These are phyloP conservation scores for Emmonsiellopsis sp. DNA, from an alignment of 2,329 filamentous ascomycete species.

Conservation along the genomic window DNA sequence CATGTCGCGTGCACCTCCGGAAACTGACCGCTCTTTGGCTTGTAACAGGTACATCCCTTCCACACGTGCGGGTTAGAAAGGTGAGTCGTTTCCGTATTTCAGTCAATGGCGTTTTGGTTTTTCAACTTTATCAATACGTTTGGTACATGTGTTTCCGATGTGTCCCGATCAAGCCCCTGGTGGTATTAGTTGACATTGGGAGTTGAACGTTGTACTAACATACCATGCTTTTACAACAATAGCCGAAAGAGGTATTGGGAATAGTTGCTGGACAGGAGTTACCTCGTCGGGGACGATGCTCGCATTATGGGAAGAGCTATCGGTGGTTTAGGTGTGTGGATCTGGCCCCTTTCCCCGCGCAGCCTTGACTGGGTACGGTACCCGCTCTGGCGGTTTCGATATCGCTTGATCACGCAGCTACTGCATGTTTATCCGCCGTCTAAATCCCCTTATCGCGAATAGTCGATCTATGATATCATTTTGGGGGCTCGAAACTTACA, in stretches of 20 bases:
- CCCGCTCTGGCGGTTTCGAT: no score
- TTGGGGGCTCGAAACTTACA: background rate
- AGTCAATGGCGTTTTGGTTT: background rate
- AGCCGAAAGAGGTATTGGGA: slow-evolving; percentile 45
- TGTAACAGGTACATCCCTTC: background rate
- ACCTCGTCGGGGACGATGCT: slow-evolving; percentile 44
- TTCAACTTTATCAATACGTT: background rate
- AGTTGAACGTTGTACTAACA: background rate
- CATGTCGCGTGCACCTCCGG: background rate
- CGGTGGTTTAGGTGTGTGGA: slow-evolving; percentile 45
- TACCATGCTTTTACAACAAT: background rate
- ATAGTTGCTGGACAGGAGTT: slow-evolving; percentile 47
- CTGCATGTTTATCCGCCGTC: background rate
- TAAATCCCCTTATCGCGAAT: background rate
- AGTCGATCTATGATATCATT: background rate
- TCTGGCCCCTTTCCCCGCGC: background rate
- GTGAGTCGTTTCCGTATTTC: background rate
- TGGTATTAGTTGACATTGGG: background rate
- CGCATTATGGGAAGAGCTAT: slow-evolving; percentile 47
- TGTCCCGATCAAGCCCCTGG: background rate
- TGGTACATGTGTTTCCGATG: background rate
- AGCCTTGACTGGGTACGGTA: background rate
- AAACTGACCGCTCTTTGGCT: background rate
- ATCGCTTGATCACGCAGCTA: background rate
- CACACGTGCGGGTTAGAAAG: background rate